Conservation (phyloP, 805 yeast genomes). For the Teunomyces lycoperdinae region DNA sequence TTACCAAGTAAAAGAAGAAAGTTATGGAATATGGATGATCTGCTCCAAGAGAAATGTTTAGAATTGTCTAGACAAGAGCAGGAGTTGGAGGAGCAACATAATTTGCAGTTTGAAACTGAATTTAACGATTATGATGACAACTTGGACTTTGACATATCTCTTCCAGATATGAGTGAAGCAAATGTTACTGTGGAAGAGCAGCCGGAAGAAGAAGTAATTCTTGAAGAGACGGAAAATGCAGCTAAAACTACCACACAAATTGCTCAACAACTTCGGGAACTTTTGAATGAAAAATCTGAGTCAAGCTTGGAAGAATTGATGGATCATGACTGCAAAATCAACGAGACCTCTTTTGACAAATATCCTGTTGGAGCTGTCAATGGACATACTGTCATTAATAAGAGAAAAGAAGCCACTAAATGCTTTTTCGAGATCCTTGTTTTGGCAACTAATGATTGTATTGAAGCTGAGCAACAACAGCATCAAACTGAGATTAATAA, state of each 20-base stretch:
- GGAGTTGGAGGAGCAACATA: slow-evolving; percentile 18
- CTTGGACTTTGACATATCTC: slow-evolving; percentile 25
- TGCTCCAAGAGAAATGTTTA: slow-evolving; percentile 26
- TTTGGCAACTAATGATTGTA: slow-evolving; percentile 72
- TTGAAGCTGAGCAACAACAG: slow-evolving; percentile 55
- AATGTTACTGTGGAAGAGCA: neutral
- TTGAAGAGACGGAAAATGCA: slow-evolving; percentile 27
- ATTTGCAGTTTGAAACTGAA: slow-evolving; percentile 14
- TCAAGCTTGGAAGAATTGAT: slow-evolving; percentile 40
- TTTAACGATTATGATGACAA: slow-evolving; percentile 15
- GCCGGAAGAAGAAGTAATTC: slow-evolving; percentile 11
- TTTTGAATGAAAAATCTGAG: slow-evolving; percentile 21
- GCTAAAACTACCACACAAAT: slow-evolving; percentile 53
- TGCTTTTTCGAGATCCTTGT: slow-evolving; percentile 82
- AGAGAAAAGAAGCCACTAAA: slow-evolving; percentile 60
- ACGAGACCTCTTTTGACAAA: slow-evolving; percentile 9
- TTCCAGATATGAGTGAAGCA: slow-evolving; percentile 23
- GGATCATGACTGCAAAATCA: slow-evolving; percentile 28
- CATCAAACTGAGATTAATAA: slow-evolving; percentile 13
- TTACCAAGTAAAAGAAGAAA: slow-evolving; percentile 20
- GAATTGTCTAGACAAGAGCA: slow-evolving; percentile 25
- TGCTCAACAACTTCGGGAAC: slow-evolving; percentile 44
- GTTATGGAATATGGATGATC: slow-evolving; percentile 28
- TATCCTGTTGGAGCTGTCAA: slow-evolving; percentile 21
- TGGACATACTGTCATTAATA: slow-evolving; percentile 23